A percentile compares a stretch with the other conserved stretches of the same genome.
Conservation (phyloP, 1,139 yeast genomes). For the Scheffersomyces titani region DNA sequence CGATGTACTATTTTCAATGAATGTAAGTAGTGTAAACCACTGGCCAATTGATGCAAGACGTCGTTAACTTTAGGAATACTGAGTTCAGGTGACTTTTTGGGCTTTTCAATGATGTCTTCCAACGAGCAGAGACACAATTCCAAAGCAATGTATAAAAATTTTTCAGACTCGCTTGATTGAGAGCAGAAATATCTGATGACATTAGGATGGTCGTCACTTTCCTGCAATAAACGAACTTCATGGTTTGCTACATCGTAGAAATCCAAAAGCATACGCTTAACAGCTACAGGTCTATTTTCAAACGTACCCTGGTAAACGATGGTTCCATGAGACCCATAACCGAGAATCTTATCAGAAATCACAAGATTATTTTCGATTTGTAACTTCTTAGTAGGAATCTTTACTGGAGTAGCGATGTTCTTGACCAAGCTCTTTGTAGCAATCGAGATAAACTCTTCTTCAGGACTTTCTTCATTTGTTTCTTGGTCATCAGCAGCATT, state of each 20-base stretch:
- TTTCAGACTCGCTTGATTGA: conserved; percentile 69
- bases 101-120: conserved; percentile 76
- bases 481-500: conserved; percentile 15
- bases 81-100: conserved; percentile 20
- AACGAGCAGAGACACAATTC: conserved; percentile 89
- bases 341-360: conserved; percentile 73
- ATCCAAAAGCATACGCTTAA: conserved; percentile 88
- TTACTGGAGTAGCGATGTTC: conserved; percentile 14
- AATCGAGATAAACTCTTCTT: conserved; percentile 21
- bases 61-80: conserved; percentile 40
- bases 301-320: conserved; percentile 89
- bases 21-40: conserved; percentile 86
- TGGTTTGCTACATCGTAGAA: conserved; percentile 96
- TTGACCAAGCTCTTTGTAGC: conserved; percentile 33
- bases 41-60: conserved; percentile 73
- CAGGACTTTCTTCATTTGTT: conserved; percentile 5
- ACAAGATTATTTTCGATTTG: conserved; percentile 56
- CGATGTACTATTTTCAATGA: conserved; percentile 91
- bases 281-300: conserved; percentile 93
- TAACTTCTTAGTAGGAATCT: conserved; percentile 29
- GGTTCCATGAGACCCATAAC: conserved; percentile 97
- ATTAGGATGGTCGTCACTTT: conserved; percentile 95
- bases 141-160: conserved; percentile 87
- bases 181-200: conserved; percentile 92
- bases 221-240: conserved; percentile 84